A percentile compares a stretch with the other conserved stretches of the same genome.
These are phyloP conservation scores for Amphibolis antarctica DNA, from an alignment of 106 monocot genomes.

Conservation along the genomic window DNA sequence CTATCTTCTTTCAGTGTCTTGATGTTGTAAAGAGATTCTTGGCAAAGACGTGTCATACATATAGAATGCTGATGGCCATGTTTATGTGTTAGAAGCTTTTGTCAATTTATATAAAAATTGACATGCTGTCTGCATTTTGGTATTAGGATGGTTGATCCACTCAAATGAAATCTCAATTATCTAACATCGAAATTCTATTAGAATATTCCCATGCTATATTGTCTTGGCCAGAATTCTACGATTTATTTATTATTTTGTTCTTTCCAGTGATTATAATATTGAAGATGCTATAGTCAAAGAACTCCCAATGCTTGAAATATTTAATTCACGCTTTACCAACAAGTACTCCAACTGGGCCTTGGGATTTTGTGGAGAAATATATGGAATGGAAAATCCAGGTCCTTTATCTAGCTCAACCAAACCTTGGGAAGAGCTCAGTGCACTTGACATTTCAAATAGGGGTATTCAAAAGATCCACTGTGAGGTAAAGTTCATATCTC, in stretches of 20 bases:
- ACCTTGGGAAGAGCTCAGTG: slow-evolving; percentile 35
- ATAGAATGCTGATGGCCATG: too few species aligned
- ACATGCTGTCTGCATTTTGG: too few species aligned
- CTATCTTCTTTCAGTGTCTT: too few species aligned
- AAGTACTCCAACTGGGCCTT: slow-evolving; percentile 73
- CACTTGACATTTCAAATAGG: slow-evolving; percentile 78
- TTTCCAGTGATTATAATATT: slow-evolving; percentile 17
- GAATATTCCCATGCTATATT: neutral
- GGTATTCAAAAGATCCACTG: slow-evolving; percentile 34
- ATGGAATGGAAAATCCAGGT: slow-evolving; percentile 50
- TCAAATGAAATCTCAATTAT: neutral
- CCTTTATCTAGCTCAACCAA: neutral
- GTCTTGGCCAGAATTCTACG: neutral
- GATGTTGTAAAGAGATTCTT: too few species aligned
- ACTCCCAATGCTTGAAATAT: slow-evolving; percentile 65
- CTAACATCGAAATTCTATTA: neutral
- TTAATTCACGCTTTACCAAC: slow-evolving; percentile 61
- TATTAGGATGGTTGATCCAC: neutral
- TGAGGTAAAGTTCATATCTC: slow-evolving; percentile 1
- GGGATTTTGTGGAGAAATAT: slow-evolving; percentile 68
- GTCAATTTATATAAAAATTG: too few species aligned
- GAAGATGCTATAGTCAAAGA: slow-evolving; percentile 37
- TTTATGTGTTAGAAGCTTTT: too few species aligned
- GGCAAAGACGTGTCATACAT: too few species aligned
- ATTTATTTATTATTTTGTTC: neutral